phyloP scores from a whole-genome alignment of 2,329 filamentous ascomycete genomes.

The Nemania sp. region DNA sequence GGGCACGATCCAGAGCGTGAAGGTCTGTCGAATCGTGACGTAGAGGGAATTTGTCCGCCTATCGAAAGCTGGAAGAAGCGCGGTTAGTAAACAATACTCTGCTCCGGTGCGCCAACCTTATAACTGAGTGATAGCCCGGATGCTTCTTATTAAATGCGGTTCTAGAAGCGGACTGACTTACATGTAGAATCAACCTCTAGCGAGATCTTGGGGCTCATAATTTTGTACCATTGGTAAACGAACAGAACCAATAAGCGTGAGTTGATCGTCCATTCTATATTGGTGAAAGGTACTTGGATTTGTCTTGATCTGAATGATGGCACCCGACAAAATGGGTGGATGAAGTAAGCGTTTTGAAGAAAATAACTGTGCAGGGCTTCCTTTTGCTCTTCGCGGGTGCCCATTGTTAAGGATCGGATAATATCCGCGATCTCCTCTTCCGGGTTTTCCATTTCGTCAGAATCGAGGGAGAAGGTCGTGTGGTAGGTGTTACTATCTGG shows the following conservation, averaged over 20 bases:
- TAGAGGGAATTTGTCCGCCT: constrained; percentile 75
- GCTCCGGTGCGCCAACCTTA: background rate
- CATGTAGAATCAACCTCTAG: constrained; percentile 71
- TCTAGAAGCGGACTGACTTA: constrained; percentile 49
- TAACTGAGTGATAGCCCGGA: background rate
- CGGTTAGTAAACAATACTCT: constrained; percentile 5
- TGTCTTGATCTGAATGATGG: constrained; percentile 61
- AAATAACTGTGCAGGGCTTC: constrained; percentile 78
- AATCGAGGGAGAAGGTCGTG: background rate
- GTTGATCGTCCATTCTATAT: constrained; percentile 55
- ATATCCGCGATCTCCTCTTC: constrained; percentile 72
- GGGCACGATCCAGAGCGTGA: constrained; percentile 81
- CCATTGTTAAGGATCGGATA: constrained; percentile 76
- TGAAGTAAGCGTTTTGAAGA: constrained; percentile 76
- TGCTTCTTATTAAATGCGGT: background rate
- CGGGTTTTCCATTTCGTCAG: constrained; percentile 48
- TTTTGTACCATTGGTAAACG: constrained; percentile 87
- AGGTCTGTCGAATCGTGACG: constrained; percentile 78
- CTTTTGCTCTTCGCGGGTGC: constrained; percentile 73
- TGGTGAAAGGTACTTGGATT: constrained; percentile 54
- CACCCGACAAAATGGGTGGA: constrained; percentile 82
- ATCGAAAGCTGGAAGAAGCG: constrained; percentile 70
- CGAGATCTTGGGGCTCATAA: constrained; percentile 79
- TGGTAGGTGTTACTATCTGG: background rate
- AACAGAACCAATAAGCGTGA: constrained; percentile 75